Evolutionary conservation across 768 basidiomycete genomes (phyloP).

Genomic region (Porpolomopsis calyptriformis): DNA sequence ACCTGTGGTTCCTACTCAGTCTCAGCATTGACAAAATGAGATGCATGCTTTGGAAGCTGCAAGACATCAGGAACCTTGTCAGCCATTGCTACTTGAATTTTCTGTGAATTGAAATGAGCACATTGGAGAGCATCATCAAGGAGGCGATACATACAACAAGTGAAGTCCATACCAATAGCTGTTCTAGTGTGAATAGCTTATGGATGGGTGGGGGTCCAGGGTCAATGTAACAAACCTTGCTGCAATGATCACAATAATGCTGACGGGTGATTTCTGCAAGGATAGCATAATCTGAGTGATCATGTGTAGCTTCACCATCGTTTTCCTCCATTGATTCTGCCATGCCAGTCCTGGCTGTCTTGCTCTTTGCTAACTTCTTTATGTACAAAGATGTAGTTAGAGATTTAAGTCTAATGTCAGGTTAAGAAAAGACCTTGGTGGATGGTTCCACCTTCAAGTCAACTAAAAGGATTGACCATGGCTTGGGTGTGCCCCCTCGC

Average conservation of each 20-base stretch:
- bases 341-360: too few relatives aligned
- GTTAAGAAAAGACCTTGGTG: neutral
- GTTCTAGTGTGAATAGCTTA: neutral
- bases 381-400: neutral
- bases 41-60: neutral
- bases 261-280: neutral
- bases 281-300: neutral
- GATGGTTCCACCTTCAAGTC: neutral
- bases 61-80: neutral
- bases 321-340: too few relatives aligned
- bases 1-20: neutral
- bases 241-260: neutral
- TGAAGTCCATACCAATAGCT: neutral
- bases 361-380: neutral
- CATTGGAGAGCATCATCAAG: neutral
- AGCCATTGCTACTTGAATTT: neutral
- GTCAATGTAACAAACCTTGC: neutral
- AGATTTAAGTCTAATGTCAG: neutral
- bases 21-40: neutral
- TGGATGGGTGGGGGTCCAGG: neutral
- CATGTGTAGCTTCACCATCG: neutral
- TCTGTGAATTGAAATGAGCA: neutral
- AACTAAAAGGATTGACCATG: neutral
- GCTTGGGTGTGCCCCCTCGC: neutral
- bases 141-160: neutral